Conservation (phyloP, 1,139 yeast species). For the Scheffersomyces titani region DNA sequence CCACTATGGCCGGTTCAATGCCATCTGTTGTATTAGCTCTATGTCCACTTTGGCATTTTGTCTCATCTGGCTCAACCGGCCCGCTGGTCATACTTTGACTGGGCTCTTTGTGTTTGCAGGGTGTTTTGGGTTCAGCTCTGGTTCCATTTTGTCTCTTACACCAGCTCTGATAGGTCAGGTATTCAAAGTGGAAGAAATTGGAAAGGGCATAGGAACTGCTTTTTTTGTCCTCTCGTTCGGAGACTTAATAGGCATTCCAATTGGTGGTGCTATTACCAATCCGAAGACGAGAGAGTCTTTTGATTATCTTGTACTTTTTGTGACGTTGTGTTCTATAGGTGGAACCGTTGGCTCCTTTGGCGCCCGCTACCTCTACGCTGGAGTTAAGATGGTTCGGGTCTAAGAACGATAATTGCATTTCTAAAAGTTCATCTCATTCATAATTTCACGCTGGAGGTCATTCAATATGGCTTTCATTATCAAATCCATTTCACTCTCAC, state of each 20-base stretch:
- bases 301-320: slow-evolving; percentile 31
- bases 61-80: slow-evolving; percentile 28
- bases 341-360: slow-evolving; percentile 28
- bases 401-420: background rate
- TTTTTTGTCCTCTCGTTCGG: slow-evolving; percentile 34
- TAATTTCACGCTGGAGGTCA: slow-evolving; percentile 2
- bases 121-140: slow-evolving; percentile 31
- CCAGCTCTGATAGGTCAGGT: slow-evolving; percentile 35
- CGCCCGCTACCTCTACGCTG: slow-evolving; percentile 29
- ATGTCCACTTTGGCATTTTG: slow-evolving; percentile 22
- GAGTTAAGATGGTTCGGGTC: slow-evolving; percentile 14
- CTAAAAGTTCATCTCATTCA: background rate
- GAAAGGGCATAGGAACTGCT: slow-evolving; percentile 33
- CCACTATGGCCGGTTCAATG: slow-evolving; percentile 31
- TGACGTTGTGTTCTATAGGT: slow-evolving; percentile 22
- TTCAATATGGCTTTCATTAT: too few relatives aligned
- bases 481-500: background rate
- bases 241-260: slow-evolving; percentile 35
- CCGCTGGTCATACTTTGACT: slow-evolving; percentile 24
- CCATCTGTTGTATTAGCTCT: slow-evolving; percentile 21
- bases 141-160: slow-evolving; percentile 29
- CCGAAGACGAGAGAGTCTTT: slow-evolving; percentile 17
- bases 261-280: slow-evolving; percentile 37
- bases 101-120: slow-evolving; percentile 30
- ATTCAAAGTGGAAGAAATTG: slow-evolving; percentile 29